A percentile compares a stretch with the other conserved stretches of the same genome.
phyloP scores from a whole-genome alignment of 2,329 filamentous ascomycete species.

The Zasmidium cellare region DNA sequence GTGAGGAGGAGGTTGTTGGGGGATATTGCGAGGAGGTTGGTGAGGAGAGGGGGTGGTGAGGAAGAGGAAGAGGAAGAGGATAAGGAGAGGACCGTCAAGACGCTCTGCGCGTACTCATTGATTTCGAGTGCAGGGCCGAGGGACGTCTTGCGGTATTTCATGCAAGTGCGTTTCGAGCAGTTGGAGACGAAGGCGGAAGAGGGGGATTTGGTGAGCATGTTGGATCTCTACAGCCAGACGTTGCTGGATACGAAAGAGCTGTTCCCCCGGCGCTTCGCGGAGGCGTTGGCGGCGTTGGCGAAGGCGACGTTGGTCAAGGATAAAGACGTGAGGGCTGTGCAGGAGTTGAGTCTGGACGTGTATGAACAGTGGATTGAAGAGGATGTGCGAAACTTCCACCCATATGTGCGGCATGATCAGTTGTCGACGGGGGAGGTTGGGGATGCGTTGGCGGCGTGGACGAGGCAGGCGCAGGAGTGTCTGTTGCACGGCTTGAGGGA shows the following conservation, averaged over 20 bases:
- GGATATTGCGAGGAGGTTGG: constrained; percentile 59
- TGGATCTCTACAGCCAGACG: constrained; percentile 75
- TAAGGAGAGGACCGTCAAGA: constrained; percentile 61
- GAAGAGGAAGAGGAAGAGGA: constrained; percentile 19
- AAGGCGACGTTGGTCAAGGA: constrained; percentile 71
- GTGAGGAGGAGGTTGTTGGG: constrained; percentile 66
- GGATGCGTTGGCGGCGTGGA: constrained; percentile 63
- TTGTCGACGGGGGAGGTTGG: constrained; percentile 41
- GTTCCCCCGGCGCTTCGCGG: constrained; percentile 69
- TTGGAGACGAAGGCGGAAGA: constrained; percentile 63
- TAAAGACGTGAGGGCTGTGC: constrained; percentile 61
- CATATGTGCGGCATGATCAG: constrained; percentile 82
- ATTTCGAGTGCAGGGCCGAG: constrained; percentile 75
- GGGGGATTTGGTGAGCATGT: constrained; percentile 60
- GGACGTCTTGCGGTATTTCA: constrained; percentile 77
- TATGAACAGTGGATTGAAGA: constrained; percentile 78
- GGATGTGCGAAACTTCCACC: constrained; percentile 80
- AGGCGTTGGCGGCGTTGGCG: constrained; percentile 69
- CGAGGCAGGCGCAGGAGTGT: constrained; percentile 53
- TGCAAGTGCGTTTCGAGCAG: constrained; percentile 69
- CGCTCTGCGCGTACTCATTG: constrained; percentile 79
- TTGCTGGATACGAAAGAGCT: constrained; percentile 75
- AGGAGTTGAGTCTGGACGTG: constrained; percentile 74
- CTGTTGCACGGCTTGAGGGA: constrained; percentile 24
- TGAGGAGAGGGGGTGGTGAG: constrained; percentile 24